Base-by-base conservation (phyloP, 345 rosid genomes). In the Linum tenue region DNA sequence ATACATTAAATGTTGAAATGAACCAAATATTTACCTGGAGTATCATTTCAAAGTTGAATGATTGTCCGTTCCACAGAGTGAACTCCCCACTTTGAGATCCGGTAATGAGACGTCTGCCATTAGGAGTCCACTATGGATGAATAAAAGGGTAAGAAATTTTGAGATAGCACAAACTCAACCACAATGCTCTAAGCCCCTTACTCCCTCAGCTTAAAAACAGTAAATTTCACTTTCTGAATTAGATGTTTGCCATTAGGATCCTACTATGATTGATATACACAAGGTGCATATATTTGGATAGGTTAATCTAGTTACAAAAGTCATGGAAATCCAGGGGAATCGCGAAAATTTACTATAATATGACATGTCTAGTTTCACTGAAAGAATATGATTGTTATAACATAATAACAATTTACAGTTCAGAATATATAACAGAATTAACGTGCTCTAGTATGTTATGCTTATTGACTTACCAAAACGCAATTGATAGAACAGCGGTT, bases 61-160 rank as follows among this genome's bases (percentile, higher is more conserved):
- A 88, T 17, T 90, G 99, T 70, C 99, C 99, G 83, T 94, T 90
- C 99, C 99, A 90, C 58, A 94, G 83, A 68, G 99, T 94, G 73
- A 94, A 94, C 75, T 94, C 99, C 56, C 99, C 99, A 71, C 96
- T 94, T 65, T 88, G 92, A 51, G 97, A 90, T 53, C 99, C 96
- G 5, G 99, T 90, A 72, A 94, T 90, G 71, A 94, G 96, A 68
- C 95, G 95, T 68, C 96, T 83, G 64, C 97, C 99, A 1, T 95
- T 84, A 53, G 99, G 97, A 75, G 95, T 90, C 99, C 99, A 94
- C 99, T 90, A 75, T 35, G 67, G 38, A 80, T 60, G 56, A 65
- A 65, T 63, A 77, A 69, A 48, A 17, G 56, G 62, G 73, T 73
- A 70, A 83, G 72, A 72, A 22, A 22, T 22, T 22, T 22, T 22